These are phyloP conservation scores for Myotisia sp. DNA, from an alignment of 2,329 filamentous ascomycete species.

Conservation along the genomic window DNA sequence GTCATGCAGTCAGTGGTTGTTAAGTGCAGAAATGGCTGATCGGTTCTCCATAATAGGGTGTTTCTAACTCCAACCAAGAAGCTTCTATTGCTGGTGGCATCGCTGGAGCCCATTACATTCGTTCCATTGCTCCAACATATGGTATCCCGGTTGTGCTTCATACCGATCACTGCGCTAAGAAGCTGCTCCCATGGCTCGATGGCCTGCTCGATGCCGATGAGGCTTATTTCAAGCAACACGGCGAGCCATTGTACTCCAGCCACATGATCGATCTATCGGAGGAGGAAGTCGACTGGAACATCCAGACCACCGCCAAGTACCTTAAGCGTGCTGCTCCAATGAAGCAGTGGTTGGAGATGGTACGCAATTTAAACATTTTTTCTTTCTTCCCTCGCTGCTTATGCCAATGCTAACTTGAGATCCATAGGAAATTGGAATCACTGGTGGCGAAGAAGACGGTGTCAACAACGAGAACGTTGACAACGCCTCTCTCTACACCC, in stretches of 20 bases:
- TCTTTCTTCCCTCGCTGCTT: conserved; percentile 5
- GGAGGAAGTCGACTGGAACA: conserved; percentile 80
- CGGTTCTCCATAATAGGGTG: too few species aligned
- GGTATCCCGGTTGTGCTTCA: conserved; percentile 84
- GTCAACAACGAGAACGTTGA: conserved; percentile 97
- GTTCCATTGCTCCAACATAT: conserved; percentile 72
- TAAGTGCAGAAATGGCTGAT: too few species aligned
- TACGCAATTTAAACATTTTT: conserved; percentile 27
- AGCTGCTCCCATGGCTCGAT: conserved; percentile 95
- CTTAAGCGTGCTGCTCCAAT: conserved; percentile 86
- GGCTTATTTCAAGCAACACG: conserved; percentile 82
- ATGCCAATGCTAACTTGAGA: too few species aligned
- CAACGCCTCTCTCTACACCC: conserved; percentile 94
- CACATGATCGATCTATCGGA: conserved; percentile 99
- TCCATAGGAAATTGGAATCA: conserved; percentile 67
- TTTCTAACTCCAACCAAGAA: conserved; percentile 68
- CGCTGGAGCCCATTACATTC: conserved; percentile 87
- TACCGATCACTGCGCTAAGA: conserved; percentile 99
- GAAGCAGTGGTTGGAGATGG: conserved; percentile 99
- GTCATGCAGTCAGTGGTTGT: conserved; percentile 3
- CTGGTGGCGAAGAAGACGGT: conserved; percentile 92
- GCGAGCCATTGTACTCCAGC: conserved; percentile 82
- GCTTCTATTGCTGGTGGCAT: conserved; percentile 80
- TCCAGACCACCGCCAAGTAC: conserved; percentile 82
- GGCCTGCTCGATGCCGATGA: conserved; percentile 92